Conservation (phyloP, 768 basidiomycete genomes). For the Coprinopsis strossmayeri region DNA sequence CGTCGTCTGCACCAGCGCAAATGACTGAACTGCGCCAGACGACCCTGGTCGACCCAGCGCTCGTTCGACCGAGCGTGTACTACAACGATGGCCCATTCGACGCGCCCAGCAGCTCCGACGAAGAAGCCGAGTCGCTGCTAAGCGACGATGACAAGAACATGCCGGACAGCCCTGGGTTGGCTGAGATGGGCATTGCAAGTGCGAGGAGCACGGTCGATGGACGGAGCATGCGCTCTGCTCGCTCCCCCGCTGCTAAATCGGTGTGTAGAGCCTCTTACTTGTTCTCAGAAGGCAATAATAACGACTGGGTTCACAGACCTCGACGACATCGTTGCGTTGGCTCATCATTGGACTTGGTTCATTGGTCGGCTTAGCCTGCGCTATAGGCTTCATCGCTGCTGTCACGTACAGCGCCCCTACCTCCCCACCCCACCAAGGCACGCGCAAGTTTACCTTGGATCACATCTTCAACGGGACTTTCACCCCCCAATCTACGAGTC, state of each 20-base stretch:
- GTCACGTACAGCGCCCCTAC: constrained; percentile 57
- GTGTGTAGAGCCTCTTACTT: background rate
- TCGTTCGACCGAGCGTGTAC: constrained; percentile 33
- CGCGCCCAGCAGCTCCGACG: constrained; percentile 65
- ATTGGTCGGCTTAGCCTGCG: constrained; percentile 52
- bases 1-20: too few relatives aligned
- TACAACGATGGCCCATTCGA: constrained; percentile 77
- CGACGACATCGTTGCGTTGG: constrained; percentile 40
- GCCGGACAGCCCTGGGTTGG: constrained; percentile 20
- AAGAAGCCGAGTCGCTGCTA: constrained; percentile 50
- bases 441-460: constrained; percentile 73
- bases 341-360: constrained; percentile 56
- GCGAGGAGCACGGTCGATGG: constrained; percentile 1
- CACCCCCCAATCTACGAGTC: constrained; percentile 27
- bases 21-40: constrained; percentile 21
- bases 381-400: constrained; percentile 78
- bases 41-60: constrained; percentile 17
- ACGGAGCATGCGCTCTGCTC: background rate
- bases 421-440: constrained; percentile 42
- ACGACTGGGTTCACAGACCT: background rate
- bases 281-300: background rate
- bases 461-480: constrained; percentile 94
- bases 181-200: constrained; percentile 21
- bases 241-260: background rate
- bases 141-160: constrained; percentile 33